Percentiles rank a stretch among this genome's conserved stretches.
phyloP scores from a whole-genome alignment of 2,329 filamentous ascomycete genomes.

The Aspergillus sp. region DNA sequence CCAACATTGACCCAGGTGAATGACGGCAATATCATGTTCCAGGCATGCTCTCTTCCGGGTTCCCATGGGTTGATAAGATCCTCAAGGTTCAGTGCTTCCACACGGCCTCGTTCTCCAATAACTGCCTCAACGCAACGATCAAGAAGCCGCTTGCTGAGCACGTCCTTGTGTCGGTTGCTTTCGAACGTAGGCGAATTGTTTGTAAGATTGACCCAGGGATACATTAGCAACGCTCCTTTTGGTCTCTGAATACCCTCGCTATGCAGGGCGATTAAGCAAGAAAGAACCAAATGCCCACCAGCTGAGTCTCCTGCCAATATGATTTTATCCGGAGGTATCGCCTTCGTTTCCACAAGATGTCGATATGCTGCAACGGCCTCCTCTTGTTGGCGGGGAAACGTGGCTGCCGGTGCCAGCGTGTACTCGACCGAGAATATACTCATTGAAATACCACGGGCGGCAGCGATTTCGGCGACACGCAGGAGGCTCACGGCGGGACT shows the following conservation, averaged over 20 bases:
- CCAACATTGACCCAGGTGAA: conserved; percentile 3
- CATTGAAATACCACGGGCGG: not conserved
- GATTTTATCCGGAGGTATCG: not conserved
- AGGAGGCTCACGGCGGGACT: not conserved
- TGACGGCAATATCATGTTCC: not conserved
- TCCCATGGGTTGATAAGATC: not conserved
- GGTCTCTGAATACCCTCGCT: not conserved
- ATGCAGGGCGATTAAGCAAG: not conserved
- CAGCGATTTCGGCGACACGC: not conserved
- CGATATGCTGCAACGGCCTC: conserved; percentile 2
- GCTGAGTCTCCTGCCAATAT: conserved; percentile 1
- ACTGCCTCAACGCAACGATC: not conserved
- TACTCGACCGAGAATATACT: not conserved
- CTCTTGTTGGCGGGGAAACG: conserved; percentile 1
- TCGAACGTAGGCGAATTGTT: not conserved
- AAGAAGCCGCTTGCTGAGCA: conserved; percentile 5
- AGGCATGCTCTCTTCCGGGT: not conserved
- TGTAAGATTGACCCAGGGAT: not conserved
- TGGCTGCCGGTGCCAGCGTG: not conserved
- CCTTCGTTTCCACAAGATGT: not conserved
- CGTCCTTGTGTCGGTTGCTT: not conserved
- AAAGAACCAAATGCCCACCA: not conserved
- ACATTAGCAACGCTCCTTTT: not conserved
- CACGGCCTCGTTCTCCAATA: not conserved
- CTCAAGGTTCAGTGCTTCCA: not conserved